These are phyloP conservation scores for Hericium rajendrae DNA, from an alignment of 768 basidiomycete genomes.

Conservation along the genomic window DNA sequence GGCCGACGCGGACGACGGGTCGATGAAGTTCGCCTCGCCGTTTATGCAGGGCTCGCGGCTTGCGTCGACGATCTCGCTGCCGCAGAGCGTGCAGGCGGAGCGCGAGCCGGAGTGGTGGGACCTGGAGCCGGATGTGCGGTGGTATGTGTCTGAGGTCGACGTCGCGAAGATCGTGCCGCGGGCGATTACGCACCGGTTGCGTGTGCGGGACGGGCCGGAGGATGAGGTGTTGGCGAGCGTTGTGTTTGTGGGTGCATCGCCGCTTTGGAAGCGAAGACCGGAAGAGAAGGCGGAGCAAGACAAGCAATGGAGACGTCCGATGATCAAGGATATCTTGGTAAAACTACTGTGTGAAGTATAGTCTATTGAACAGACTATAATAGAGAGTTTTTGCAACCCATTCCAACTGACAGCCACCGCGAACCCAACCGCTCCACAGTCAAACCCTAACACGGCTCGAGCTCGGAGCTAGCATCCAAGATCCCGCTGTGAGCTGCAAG, in stretches of 20 bases:
- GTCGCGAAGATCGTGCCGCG: conserved; percentile 65
- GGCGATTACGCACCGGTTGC: conserved; percentile 65
- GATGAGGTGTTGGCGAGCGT: conserved; percentile 63
- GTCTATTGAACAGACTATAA: not conserved
- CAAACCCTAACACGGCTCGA: no score
- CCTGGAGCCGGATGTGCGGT: conserved; percentile 19
- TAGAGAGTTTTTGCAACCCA: no score
- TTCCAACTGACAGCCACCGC: no score
- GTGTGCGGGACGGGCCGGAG: conserved; percentile 57
- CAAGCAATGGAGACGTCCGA: conserved; percentile 31
- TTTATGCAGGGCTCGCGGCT: not conserved
- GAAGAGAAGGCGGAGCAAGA: conserved; percentile 12
- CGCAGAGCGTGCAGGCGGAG: not conserved
- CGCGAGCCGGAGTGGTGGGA: conserved; percentile 2
- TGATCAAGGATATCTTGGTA: conserved; percentile 60
- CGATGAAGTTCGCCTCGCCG: not conserved
- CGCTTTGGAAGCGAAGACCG: conserved; percentile 6
- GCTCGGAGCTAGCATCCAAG: no score
- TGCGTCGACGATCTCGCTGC: not conserved
- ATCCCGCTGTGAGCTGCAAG: no score
- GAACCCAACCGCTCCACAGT: no score
- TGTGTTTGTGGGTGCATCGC: conserved; percentile 41
- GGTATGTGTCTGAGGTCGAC: conserved; percentile 68
- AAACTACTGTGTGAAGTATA: conserved; percentile 44
- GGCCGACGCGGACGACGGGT: not conserved